Conservation (phyloP, 176 grass and related monocot species). For the Musa troglodytarum region DNA sequence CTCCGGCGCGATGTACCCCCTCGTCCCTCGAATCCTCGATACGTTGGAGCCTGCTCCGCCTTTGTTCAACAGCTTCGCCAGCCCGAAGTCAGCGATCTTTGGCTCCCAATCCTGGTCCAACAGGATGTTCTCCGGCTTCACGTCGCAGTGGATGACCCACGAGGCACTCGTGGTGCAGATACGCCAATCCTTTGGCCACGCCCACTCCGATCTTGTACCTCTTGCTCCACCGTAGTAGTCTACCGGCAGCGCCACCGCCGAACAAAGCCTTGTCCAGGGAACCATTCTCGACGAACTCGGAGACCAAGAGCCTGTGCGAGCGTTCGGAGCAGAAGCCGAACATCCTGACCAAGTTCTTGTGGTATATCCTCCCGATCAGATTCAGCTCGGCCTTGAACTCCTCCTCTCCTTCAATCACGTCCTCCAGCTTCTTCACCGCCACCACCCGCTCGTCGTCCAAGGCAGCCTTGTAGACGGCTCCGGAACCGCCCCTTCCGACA, state of each 20-base stretch:
- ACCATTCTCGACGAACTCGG: constrained; percentile 40
- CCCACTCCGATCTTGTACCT: constrained; percentile 50
- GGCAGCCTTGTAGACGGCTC: constrained; percentile 47
- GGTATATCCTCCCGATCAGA: constrained; percentile 40
- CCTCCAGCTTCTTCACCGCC: constrained; percentile 39
- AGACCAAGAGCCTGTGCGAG: constrained; percentile 31
- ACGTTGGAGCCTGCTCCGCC: constrained; percentile 1
- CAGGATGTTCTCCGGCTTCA: constrained; percentile 55
- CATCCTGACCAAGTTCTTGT: constrained; percentile 41
- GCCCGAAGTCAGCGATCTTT: constrained; percentile 58
- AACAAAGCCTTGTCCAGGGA: constrained; percentile 35
- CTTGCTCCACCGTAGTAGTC: constrained; percentile 28
- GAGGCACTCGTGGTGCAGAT: constrained; percentile 65
- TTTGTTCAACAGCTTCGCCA: constrained; percentile 32
- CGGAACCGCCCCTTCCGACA: constrained; percentile 38
- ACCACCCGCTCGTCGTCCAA: constrained; percentile 35
- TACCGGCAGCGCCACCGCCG: background rate
- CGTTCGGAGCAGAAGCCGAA: constrained; percentile 37
- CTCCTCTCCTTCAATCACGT: constrained; percentile 31
- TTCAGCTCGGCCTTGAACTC: constrained; percentile 51
- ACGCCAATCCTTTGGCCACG: constrained; percentile 37
- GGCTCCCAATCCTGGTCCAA: constrained; percentile 42
- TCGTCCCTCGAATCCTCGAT: constrained; percentile 33
- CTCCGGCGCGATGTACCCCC: constrained; percentile 31
- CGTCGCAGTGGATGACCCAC: constrained; percentile 61